Percentiles rank a stretch among this genome's conserved stretches.
Conservation (phyloP, 148 eudicot species). For the Heliosperma pusillum region DNA sequence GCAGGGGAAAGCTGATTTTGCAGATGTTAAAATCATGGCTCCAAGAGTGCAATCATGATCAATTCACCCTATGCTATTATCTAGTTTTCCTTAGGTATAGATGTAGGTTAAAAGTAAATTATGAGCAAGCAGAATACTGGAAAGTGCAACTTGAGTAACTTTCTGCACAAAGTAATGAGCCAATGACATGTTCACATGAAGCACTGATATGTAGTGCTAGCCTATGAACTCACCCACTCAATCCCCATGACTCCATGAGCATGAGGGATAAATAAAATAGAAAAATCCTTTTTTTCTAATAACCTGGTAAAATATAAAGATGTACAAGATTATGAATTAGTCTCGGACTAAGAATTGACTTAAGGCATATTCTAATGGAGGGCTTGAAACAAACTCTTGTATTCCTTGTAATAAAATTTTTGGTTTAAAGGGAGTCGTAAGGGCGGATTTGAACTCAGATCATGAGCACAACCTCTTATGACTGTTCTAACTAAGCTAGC, state of each 20-base stretch:
- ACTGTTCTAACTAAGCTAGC: too few relatives aligned
- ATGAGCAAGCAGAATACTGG: neutral
- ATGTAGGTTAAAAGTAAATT: constrained; percentile 14
- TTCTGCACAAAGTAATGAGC: constrained; percentile 7
- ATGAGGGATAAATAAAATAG: neutral
- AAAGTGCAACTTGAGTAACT: constrained; percentile 16
- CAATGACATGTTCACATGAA: constrained; percentile 5
- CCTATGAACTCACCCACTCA: neutral
- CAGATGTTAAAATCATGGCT: neutral
- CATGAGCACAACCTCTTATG: too few relatives aligned
- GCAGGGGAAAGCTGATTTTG: neutral
- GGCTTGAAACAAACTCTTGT: too few relatives aligned
- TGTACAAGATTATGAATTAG: neutral
- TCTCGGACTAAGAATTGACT: too few relatives aligned
- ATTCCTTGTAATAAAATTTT: too few relatives aligned
- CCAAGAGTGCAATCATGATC: constrained; percentile 1
- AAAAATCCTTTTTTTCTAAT: neutral
- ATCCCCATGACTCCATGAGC: neutral
- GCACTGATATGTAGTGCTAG: neutral
- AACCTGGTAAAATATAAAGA: neutral
- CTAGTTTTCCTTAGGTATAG: constrained; percentile 9
- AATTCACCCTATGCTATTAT: constrained; percentile 1
- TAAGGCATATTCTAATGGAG: too few relatives aligned
- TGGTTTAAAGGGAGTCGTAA: too few relatives aligned
- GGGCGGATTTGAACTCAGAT: too few relatives aligned